Evolutionary conservation across 257 asterid genomes (phyloP).

Genomic region (Plantago ovata): DNA sequence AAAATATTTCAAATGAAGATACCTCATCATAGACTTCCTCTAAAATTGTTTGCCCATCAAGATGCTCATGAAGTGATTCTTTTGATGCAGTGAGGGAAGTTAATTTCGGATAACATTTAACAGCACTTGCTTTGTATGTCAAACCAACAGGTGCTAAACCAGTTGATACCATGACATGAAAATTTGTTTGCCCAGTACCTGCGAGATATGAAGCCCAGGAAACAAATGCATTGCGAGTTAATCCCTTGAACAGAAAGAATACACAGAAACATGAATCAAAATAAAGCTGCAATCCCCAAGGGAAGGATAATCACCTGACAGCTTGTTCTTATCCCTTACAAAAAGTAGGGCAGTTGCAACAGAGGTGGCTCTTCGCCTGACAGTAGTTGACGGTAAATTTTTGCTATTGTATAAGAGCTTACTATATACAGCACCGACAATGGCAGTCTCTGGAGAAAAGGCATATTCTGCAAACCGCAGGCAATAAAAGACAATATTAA

Average conservation of each 20-base stretch:
- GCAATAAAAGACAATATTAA: constrained; percentile 7
- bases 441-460: constrained; percentile 53
- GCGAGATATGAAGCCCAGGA: constrained; percentile 13
- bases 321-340: constrained; percentile 49
- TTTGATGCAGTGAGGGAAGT: constrained; percentile 73
- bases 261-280: neutral
- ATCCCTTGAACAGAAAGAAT: neutral
- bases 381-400: constrained; percentile 17
- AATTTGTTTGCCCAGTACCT: constrained; percentile 73
- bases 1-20: constrained; percentile 17
- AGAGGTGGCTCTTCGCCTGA: constrained; percentile 15
- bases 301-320: constrained; percentile 47
- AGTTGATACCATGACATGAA: constrained; percentile 62
- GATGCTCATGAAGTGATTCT: constrained; percentile 38
- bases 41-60: constrained; percentile 71
- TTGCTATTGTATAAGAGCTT: constrained; percentile 42
- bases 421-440: constrained; percentile 71
- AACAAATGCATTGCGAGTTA: constrained; percentile 2
- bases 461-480: constrained; percentile 49
- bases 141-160: constrained; percentile 74
- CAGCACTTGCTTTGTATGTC: constrained; percentile 62
- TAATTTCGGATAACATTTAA: constrained; percentile 31
- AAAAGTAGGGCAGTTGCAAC: constrained; percentile 63
- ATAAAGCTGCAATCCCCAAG: constrained; percentile 2
- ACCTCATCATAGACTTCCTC: constrained; percentile 65